Conservation (phyloP, 441 rosid species). For the Erysimum pusillum region DNA sequence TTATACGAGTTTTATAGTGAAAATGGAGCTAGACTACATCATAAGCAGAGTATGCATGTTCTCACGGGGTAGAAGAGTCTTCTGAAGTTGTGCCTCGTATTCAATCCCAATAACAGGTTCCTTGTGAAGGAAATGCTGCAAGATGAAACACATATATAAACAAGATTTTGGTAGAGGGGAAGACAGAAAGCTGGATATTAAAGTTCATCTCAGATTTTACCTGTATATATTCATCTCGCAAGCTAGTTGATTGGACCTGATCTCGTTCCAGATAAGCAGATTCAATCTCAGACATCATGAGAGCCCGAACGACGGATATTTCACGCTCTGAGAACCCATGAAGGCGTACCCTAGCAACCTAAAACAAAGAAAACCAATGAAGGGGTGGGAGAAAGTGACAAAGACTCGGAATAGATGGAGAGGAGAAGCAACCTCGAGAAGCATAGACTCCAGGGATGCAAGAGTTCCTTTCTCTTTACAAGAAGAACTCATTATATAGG, state of each 20-base stretch:
- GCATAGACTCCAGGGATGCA: conserved; percentile 88
- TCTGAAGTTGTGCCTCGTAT: conserved; percentile 93
- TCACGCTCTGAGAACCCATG: conserved; percentile 97
- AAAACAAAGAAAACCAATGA: conserved; percentile 45
- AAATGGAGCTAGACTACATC: conserved; percentile 13
- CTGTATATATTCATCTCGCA: conserved; percentile 91
- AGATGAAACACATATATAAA: conserved; percentile 39
- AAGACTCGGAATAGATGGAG: conserved; percentile 35
- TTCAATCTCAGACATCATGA: conserved; percentile 91
- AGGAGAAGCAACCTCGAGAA: conserved; percentile 67
- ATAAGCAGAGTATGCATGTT: conserved; percentile 42
- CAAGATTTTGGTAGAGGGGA: conserved; percentile 22
- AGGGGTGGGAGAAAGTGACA: conserved; percentile 8
- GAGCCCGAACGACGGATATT: conserved; percentile 81
- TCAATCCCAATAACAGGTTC: conserved; percentile 97
- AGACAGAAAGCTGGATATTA: not conserved
- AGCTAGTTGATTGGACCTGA: conserved; percentile 87
- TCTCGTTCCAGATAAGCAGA: conserved; percentile 98
- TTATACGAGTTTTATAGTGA: not conserved
- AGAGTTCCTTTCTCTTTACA: conserved; percentile 91
- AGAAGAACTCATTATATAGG: conserved; percentile 84
- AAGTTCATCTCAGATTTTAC: conserved; percentile 52
- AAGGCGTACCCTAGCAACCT: conserved; percentile 90
- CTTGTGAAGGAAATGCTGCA: conserved; percentile 90
- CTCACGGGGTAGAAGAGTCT: conserved; percentile 91